Evolutionary conservation across 805 yeast species (phyloP), one percentile per base, ranked within the genome.

Genomic region (Saccharomycopsis lassenensis): DNA sequence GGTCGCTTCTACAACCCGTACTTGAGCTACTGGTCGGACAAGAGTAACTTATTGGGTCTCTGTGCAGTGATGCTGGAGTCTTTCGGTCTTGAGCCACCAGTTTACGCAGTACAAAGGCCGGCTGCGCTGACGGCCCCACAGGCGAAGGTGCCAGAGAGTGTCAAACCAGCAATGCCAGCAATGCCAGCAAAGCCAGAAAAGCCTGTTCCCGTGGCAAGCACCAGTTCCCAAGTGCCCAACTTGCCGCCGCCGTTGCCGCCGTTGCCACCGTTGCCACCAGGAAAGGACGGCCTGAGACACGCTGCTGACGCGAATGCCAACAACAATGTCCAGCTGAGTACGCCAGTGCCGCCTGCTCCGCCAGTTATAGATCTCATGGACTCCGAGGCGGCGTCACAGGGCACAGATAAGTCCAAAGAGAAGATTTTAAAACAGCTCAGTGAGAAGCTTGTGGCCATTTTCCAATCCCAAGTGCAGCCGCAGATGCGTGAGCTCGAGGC

Each of bases 1-100:
- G 95, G 95, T 1, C 57, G 60, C 31, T 66, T 84, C 36, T 80
- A 76, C 51, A 77, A 79, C 47, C 89, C 91, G 0, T 67, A 65
- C 37, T 53, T 81, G 29, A 55, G 76, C n/a, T 59, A 57, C 19
- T 82, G 93, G 94, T n/a, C n/a, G n/a, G n/a, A n/a, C n/a, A n/a
- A n/a, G n/a, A n/a, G n/a, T n/a, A n/a, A n/a, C n/a, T n/a, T n/a
- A n/a, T n/a, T n/a, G n/a, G n/a, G n/a, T n/a, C n/a, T n/a, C n/a
- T n/a, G n/a, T n/a, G n/a, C n/a, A n/a, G n/a, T n/a, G 11, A 45
- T 67, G 35, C 42, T 53, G 4, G 52, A 48, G 4, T 50, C 57
- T 22, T 63, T 74, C 49, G 46, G 58, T 17, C 48, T 51, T 29
- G 64, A 65, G 31, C 59, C 66, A 2, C 77, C 79, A 1, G 66